Conservation (phyloP, 495 filamentous ascomycete species). For the Penicillium fimorum region DNA sequence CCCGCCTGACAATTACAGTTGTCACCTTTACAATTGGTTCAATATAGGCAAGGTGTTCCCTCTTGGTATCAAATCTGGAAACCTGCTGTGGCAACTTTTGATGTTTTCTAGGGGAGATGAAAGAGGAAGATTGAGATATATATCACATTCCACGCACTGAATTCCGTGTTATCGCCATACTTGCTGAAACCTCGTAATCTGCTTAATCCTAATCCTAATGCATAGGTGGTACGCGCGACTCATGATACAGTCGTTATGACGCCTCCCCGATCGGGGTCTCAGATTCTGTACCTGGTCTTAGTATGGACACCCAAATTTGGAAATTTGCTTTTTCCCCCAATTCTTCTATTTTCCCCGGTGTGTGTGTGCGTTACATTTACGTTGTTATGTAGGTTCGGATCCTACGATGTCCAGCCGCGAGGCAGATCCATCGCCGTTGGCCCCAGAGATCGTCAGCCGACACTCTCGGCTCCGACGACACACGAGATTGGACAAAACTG, state of each 20-base stretch:
- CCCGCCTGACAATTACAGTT: background rate
- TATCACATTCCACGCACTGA: conserved; percentile 6
- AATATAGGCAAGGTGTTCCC: background rate
- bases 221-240: conserved; percentile 13
- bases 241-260: conserved; percentile 17
- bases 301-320: conserved; percentile 1
- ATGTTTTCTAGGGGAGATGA: background rate
- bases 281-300: conserved; percentile 5
- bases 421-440: conserved; percentile 5
- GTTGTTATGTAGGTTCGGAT: background rate
- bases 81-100: background rate
- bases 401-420: conserved; percentile 6
- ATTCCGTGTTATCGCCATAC: background rate
- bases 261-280: conserved; percentile 12
- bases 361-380: background rate
- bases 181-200: background rate
- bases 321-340: background rate
- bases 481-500: background rate
- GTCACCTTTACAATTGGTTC: background rate
- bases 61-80: background rate
- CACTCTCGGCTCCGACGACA: conserved; percentile 8
- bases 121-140: background rate
- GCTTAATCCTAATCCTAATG: background rate
- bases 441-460: conserved; percentile 9
- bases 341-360: background rate